Percentiles rank a stretch among this genome's conserved stretches.
Conservation (phyloP, 306 rosid species). For the Cyclanthera cordifolia region DNA sequence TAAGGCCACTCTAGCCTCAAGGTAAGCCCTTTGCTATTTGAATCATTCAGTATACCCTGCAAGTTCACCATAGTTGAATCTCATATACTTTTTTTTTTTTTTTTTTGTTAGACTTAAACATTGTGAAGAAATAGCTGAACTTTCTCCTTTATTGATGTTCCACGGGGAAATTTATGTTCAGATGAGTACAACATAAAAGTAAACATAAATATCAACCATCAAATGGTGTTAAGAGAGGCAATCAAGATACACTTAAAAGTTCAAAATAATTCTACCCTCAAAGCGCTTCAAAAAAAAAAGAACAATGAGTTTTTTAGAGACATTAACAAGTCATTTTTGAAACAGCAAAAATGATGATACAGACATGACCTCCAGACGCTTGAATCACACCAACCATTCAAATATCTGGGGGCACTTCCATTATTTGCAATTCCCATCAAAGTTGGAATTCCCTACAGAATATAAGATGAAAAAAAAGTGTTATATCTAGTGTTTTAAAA, state of each 20-base stretch:
- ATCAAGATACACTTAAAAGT: neutral
- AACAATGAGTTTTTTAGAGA: constrained; percentile 1
- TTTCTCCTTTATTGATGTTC: constrained; percentile 10
- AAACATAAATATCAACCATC: constrained; percentile 4
- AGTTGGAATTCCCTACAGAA: constrained; percentile 8
- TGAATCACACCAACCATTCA: neutral
- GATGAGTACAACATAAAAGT: neutral
- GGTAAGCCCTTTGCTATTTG: neutral
- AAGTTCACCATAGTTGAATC: neutral
- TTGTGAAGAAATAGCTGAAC: too few relatives aligned
- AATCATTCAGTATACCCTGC: neutral
- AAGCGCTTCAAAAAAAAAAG: neutral
- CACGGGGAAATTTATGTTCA: neutral
- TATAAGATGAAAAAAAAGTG: neutral
- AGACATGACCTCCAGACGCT: constrained; percentile 9
- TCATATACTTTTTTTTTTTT: neutral
- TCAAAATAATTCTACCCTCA: neutral
- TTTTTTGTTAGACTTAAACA: neutral
- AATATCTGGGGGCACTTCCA: neutral
- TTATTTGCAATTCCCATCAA: constrained; percentile 7
- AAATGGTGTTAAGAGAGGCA: neutral
- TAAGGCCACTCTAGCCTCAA: too few relatives aligned
- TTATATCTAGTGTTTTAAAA: too few relatives aligned
- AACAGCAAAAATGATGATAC: neutral
- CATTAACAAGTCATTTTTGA: constrained; percentile 1